Conservation (phyloP, 208 protist species). For the Trypanosoma brucei region DNA sequence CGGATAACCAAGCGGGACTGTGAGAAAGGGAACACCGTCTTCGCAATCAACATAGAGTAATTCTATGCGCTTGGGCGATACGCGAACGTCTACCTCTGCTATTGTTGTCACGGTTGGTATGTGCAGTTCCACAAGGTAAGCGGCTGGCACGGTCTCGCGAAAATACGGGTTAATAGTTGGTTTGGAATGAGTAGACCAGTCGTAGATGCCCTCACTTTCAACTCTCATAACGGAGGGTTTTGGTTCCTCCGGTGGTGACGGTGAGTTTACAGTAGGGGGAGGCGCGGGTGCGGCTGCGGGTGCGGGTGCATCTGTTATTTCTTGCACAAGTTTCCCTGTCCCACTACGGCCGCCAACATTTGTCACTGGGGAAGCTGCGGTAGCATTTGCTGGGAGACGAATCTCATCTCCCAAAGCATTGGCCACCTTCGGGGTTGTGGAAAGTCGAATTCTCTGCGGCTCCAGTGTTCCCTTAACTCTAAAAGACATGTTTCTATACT, state of each 20-base stretch:
- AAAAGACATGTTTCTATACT: constrained; percentile 87
- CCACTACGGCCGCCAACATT: constrained; percentile 37
- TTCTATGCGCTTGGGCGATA: constrained; percentile 39
- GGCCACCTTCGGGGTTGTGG: constrained; percentile 25
- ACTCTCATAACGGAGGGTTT: constrained; percentile 32
- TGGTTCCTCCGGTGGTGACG: not conserved
- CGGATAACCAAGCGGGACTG: constrained; percentile 69
- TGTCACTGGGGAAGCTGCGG: constrained; percentile 38
- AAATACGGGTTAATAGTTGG: constrained; percentile 67
- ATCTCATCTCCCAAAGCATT: constrained; percentile 89
- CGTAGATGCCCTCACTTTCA: constrained; percentile 49
- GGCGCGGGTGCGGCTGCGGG: not conserved
- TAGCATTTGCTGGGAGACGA: constrained; percentile 41
- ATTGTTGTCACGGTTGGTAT: constrained; percentile 73
- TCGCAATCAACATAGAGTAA: constrained; percentile 61
- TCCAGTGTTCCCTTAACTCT: constrained; percentile 81
- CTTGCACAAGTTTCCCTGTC: constrained; percentile 57
- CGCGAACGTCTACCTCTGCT: constrained; percentile 75
- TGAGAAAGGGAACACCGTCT: constrained; percentile 44
- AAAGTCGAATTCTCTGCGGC: constrained; percentile 83
- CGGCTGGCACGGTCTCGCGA: constrained; percentile 64
- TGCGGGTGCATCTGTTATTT: constrained; percentile 25
- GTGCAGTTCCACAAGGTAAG: constrained; percentile 49
- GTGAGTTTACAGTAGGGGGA: not conserved
- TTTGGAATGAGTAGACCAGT: constrained; percentile 74